phyloP scores from a whole-genome alignment of 2,329 filamentous ascomycete genomes.

The Colletotrichum musae region DNA sequence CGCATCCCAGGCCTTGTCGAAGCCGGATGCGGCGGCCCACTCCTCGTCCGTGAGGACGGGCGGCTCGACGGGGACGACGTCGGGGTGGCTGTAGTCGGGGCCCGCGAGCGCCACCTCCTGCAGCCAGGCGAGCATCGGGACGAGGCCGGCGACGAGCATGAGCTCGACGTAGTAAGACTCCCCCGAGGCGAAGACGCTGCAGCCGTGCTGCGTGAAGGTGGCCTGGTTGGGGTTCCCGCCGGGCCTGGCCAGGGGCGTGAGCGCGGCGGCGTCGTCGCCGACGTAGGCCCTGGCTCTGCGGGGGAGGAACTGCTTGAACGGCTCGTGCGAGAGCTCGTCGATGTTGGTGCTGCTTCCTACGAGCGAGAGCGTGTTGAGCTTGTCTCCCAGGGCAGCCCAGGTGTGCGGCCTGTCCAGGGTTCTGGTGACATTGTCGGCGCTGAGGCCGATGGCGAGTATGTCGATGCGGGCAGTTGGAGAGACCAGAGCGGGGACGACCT shows the following conservation, averaged over 20 bases:
- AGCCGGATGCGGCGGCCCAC: constrained; percentile 35
- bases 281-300: constrained; percentile 75
- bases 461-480: constrained; percentile 70
- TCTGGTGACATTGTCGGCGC: constrained; percentile 69
- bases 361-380: constrained; percentile 64
- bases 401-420: constrained; percentile 71
- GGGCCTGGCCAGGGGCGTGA: constrained; percentile 62
- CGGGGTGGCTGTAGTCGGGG: constrained; percentile 56
- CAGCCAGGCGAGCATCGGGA: constrained; percentile 73
- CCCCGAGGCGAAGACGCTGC: constrained; percentile 79
- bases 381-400: constrained; percentile 61
- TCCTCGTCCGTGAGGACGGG: constrained; percentile 26
- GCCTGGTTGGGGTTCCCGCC: constrained; percentile 60
- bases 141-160: constrained; percentile 71
- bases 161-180: constrained; percentile 71
- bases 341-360: constrained; percentile 62
- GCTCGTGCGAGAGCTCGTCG: constrained; percentile 57
- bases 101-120: constrained; percentile 63
- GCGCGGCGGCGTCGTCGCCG: constrained; percentile 64
- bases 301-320: constrained; percentile 64
- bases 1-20: constrained; percentile 50
- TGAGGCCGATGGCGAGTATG: constrained; percentile 79
- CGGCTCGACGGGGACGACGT: constrained; percentile 49
- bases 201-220: constrained; percentile 66
- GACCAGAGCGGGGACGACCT: constrained; percentile 68